Percentiles rank a stretch among this genome's conserved stretches.
phyloP scores from a whole-genome alignment of 2,329 filamentous ascomycete species.

The Raffaelea albimanens region DNA sequence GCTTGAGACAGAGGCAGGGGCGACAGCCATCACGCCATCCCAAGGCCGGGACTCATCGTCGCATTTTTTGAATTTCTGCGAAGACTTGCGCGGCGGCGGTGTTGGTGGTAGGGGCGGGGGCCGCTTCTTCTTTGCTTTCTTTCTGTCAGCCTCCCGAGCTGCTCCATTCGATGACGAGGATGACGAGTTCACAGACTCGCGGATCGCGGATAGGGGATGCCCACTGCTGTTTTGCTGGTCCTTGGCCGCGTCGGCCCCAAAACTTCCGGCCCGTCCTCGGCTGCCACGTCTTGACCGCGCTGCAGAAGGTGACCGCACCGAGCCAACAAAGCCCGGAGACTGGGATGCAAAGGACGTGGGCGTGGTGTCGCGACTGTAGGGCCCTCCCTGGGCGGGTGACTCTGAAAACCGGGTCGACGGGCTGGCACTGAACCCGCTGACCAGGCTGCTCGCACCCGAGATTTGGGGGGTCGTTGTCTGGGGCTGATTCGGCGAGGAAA shows the following conservation, averaged over 20 bases:
- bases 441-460: slow-evolving; percentile 45
- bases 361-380: slow-evolving; percentile 69
- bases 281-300: slow-evolving; percentile 44
- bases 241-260: slow-evolving; percentile 40
- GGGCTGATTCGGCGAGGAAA: slow-evolving; percentile 51
- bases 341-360: slow-evolving; percentile 71
- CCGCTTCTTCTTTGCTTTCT: slow-evolving; percentile 30
- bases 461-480: slow-evolving; percentile 60
- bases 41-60: slow-evolving; percentile 20
- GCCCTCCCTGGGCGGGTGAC: slow-evolving; percentile 52
- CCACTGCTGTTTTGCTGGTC: slow-evolving; percentile 43
- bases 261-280: slow-evolving; percentile 46
- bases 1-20: not conserved
- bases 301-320: slow-evolving; percentile 29
- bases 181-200: slow-evolving; percentile 62
- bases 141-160: slow-evolving; percentile 43
- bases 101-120: slow-evolving; percentile 45
- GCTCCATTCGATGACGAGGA: slow-evolving; percentile 56
- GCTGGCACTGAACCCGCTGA: slow-evolving; percentile 55
- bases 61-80: slow-evolving; percentile 39
- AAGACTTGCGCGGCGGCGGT: slow-evolving; percentile 53
- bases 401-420: slow-evolving; percentile 69
- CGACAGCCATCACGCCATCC: slow-evolving; percentile 10
- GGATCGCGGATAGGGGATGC: slow-evolving; percentile 53
- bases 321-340: slow-evolving; percentile 53